A percentile compares a stretch with the other conserved stretches of the same genome.
phyloP scores from a whole-genome alignment of 1,139 yeast species.

The Martiniozyma asiatica region DNA sequence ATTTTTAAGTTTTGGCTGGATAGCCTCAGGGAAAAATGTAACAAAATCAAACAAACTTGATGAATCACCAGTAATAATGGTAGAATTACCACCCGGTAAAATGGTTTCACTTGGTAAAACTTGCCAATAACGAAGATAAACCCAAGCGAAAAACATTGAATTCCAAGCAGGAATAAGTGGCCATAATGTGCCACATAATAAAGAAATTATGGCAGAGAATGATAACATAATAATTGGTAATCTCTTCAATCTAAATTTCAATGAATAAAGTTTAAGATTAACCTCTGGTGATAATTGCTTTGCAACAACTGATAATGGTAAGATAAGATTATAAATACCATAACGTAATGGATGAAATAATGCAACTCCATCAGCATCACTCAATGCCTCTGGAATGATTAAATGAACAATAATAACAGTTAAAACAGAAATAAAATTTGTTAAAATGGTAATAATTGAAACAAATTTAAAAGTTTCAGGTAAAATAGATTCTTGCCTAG shows the following conservation, averaged over 20 bases:
- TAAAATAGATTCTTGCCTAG: slow-evolving; percentile 30
- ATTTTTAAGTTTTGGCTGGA: slow-evolving; percentile 41
- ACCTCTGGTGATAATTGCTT: slow-evolving; percentile 88
- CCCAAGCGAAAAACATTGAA: slow-evolving; percentile 62
- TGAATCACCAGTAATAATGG: slow-evolving; percentile 56
- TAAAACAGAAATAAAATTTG: slow-evolving; percentile 42
- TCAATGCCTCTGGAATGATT: slow-evolving; percentile 28
- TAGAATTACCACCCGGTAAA: slow-evolving; percentile 12
- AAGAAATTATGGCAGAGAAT: slow-evolving; percentile 34
- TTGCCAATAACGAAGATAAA: slow-evolving; percentile 68
- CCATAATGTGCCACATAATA: slow-evolving; percentile 27
- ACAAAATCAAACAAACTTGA: slow-evolving; percentile 79
- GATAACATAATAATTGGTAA: slow-evolving; percentile 52
- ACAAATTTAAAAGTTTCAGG: slow-evolving; percentile 38
- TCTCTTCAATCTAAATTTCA: slow-evolving; percentile 63
- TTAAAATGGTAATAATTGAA: slow-evolving; percentile 41
- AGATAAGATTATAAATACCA: slow-evolving; percentile 61
- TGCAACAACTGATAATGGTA: slow-evolving; percentile 74
- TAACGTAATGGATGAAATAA: slow-evolving; percentile 27
- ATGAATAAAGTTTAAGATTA: slow-evolving; percentile 55
- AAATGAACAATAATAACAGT: slow-evolving; percentile 23
- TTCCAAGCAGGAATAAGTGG: slow-evolving; percentile 53
- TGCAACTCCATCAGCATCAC: no score
- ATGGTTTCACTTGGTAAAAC: slow-evolving; percentile 22
- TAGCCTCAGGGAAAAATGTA: slow-evolving; percentile 62